These are phyloP conservation scores for Cercospora beticola DNA, from an alignment of 2,329 filamentous ascomycete genomes.

Conservation along the genomic window DNA sequence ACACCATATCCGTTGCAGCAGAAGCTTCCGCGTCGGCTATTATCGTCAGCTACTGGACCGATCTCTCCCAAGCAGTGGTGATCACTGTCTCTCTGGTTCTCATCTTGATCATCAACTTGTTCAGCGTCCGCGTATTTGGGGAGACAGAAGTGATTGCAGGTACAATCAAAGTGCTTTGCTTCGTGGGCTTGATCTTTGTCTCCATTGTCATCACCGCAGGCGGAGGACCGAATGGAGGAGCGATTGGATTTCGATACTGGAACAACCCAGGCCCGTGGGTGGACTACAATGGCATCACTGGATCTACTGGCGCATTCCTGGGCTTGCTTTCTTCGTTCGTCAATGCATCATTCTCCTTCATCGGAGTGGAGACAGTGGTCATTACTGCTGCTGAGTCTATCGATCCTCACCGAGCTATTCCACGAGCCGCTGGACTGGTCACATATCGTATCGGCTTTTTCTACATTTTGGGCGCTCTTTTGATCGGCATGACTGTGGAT, in stretches of 20 bases:
- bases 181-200: conserved; percentile 42
- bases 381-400: conserved; percentile 56
- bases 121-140: conserved; percentile 29
- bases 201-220: conserved; percentile 42
- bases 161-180: conserved; percentile 40
- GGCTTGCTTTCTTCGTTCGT: conserved; percentile 27
- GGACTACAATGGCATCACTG: conserved; percentile 31
- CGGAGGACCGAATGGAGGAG: conserved; percentile 39
- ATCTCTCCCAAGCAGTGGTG: conserved; percentile 26
- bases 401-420: conserved; percentile 53
- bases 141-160: conserved; percentile 25
- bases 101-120: conserved; percentile 26
- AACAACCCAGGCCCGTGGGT: conserved; percentile 33
- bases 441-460: conserved; percentile 49
- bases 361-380: conserved; percentile 54
- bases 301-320: conserved; percentile 36
- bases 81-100: conserved; percentile 29
- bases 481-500: conserved; percentile 61
- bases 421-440: conserved; percentile 51
- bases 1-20: conserved; percentile 28
- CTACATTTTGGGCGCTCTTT: conserved; percentile 56
- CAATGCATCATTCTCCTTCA: conserved; percentile 51
- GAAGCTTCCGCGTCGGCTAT: conserved; percentile 33
- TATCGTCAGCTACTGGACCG: conserved; percentile 29
- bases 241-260: conserved; percentile 27